phyloP scores from a whole-genome alignment of 169 alveolate genomes.

The Cryptosporidium canis region DNA sequence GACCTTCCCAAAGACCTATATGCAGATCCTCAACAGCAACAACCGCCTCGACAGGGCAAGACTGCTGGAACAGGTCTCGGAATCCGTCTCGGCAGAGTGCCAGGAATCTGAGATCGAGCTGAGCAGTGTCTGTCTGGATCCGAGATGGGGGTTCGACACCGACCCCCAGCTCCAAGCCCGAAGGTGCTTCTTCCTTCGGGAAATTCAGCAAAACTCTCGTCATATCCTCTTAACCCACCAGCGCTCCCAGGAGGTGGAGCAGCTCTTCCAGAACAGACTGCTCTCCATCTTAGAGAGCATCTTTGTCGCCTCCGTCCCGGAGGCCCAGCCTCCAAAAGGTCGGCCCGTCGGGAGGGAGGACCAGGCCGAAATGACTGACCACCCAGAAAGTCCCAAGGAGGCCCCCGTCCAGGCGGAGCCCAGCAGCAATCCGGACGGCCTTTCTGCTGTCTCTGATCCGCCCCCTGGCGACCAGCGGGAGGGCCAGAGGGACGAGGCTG shows the following conservation, averaged over 20 bases:
- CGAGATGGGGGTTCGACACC: not conserved
- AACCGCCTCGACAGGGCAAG: not conserved
- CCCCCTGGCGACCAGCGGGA: not conserved
- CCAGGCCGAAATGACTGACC: not conserved
- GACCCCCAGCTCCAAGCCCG: not conserved
- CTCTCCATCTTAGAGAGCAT: not conserved
- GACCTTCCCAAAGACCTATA: constrained; percentile 13
- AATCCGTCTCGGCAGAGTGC: not conserved
- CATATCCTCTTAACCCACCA: not conserved
- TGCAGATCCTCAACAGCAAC: not conserved
- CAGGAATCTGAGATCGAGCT: constrained; percentile 5
- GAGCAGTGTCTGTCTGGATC: constrained; percentile 15
- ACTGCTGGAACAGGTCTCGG: constrained; percentile 8
- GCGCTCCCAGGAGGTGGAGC: not conserved
- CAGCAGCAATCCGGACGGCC: not conserved
- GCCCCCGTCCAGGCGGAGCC: too few species aligned
- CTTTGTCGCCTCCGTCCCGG: not conserved
- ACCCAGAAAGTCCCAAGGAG: too few species aligned
- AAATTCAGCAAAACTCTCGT: constrained; percentile 44
- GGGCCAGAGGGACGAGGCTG: not conserved
- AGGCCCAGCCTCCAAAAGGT: not conserved
- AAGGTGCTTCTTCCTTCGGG: constrained; percentile 17
- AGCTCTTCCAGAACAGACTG: not conserved
- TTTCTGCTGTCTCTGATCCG: too few species aligned
- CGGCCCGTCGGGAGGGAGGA: not conserved